These are phyloP conservation scores for Xerocomellus dryophilus DNA, from an alignment of 768 basidiomycete genomes.

Conservation along the genomic window DNA sequence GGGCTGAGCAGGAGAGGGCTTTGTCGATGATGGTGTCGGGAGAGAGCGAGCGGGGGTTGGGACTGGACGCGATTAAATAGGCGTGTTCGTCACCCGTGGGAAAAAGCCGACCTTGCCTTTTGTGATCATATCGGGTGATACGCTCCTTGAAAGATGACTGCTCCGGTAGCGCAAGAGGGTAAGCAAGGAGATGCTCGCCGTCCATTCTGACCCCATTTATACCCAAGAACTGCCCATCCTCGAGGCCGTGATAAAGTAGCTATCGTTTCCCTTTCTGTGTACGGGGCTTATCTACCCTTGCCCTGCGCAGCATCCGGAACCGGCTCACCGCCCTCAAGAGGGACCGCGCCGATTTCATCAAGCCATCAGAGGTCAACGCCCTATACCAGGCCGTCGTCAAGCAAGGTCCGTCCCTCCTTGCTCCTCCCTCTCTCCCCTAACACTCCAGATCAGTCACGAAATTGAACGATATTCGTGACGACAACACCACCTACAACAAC, in stretches of 20 bases:
- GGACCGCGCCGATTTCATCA: conserved; percentile 89
- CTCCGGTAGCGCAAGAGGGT: conserved; percentile 81
- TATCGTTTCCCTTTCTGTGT: conserved; percentile 16
- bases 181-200: neutral
- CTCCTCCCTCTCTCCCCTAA: neutral
- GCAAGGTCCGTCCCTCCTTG: conserved; percentile 59
- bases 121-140: conserved; percentile 29
- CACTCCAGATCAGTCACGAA: conserved; percentile 62
- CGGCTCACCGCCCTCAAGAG: conserved; percentile 92
- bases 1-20: neutral
- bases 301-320: conserved; percentile 75
- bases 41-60: conserved; percentile 14
- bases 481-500: conserved; percentile 73
- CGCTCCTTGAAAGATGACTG: conserved; percentile 45
- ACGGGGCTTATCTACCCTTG: conserved; percentile 10
- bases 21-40: conserved; percentile 3
- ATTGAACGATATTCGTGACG: conserved; percentile 87
- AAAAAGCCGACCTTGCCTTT: conserved; percentile 31
- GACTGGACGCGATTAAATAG: conserved; percentile 25
- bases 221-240: conserved; percentile 84
- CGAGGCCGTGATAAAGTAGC: conserved; percentile 87
- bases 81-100: conserved; percentile 31
- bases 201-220: conserved; percentile 20
- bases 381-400: conserved; percentile 93
- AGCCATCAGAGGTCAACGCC: conserved; percentile 86